Conservation (phyloP, 164 flowering plant species). For the Chimonanthus salicifolius region DNA sequence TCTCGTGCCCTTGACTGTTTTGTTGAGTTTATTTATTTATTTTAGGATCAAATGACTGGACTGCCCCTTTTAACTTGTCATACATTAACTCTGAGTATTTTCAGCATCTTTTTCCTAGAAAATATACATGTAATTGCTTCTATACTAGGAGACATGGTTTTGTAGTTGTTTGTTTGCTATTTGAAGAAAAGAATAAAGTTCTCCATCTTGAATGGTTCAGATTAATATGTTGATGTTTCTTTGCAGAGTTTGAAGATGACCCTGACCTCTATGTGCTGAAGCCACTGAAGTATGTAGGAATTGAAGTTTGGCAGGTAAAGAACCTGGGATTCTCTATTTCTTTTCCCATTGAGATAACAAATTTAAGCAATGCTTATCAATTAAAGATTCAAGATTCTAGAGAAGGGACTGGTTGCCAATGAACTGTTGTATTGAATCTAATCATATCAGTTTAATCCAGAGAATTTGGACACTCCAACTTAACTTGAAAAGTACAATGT, state of each 20-base stretch:
- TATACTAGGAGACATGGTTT: too few species aligned
- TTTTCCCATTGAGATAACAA: background rate
- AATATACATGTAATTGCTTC: background rate
- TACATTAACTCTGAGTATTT: too few species aligned
- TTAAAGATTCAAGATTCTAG: too few species aligned
- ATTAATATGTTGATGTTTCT: background rate
- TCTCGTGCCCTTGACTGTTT: too few species aligned
- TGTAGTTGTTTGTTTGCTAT: background rate
- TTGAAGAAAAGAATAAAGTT: background rate
- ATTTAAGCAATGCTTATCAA: background rate
- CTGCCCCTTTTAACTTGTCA: too few species aligned
- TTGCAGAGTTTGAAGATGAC: slow-evolving; percentile 89
- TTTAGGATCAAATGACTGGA: too few species aligned
- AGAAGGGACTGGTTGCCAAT: too few species aligned
- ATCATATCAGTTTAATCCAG: background rate
- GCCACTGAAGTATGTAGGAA: slow-evolving; percentile 75
- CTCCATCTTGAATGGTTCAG: background rate
- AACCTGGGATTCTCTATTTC: background rate
- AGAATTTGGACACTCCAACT: background rate
- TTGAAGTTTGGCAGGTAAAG: slow-evolving; percentile 86
- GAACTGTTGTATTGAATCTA: background rate
- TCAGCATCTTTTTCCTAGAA: too few species aligned
- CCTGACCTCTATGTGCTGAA: slow-evolving; percentile 88
- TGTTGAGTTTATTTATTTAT: too few species aligned
- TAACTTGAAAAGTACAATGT: too few species aligned